Evolutionary conservation across 768 basidiomycete genomes (phyloP), one percentile per base, ranked within the genome.

Genomic region (Rhodosporidiobolus sp.): DNA sequence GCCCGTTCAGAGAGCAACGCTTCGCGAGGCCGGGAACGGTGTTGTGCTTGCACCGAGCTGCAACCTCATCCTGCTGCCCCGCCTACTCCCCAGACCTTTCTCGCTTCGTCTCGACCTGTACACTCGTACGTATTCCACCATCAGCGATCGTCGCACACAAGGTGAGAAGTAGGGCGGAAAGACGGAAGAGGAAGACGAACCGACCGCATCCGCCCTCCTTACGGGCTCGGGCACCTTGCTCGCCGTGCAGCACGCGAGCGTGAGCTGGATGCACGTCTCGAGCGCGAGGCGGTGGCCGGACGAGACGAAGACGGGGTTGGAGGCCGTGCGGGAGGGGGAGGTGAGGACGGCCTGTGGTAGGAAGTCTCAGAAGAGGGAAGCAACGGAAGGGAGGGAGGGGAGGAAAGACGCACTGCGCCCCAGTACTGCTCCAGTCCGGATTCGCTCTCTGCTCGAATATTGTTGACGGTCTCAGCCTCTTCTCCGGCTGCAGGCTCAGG

Each of bases 161-260:
- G 57, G n/a, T 6, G 24, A 19, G 24, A 43, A 3, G 24, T 24
- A 2, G 4, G 12, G 22, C 12, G n/a, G 28, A 28, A 17, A 5
- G 59, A 19, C n/a, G n/a, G n/a, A 32, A n/a, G 26, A 35, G 45
- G 35, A 28, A 19, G 8, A 45, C 71, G 55, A 45, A 72, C 76
- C 75, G 58, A 76, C 48, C n/a, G 63, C 48, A 45, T 80, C 80
- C 6, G 80, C 80, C 53, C 57, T 59, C 54, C 79, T 59, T n/a
- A 78, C 65, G 17, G 80, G 79, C 53, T 80, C 79, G 2, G 79
- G 78, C 8, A 80, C 68, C n/a, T 75, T 73, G 10, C 65, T 63
- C 12, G 55, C 53, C 11, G 35, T 62, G 8, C 66, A 63, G 50
- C 75, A 75, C 5, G 73, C 70, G n/a, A 77, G 68, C 3, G 70